These are phyloP conservation scores for Geoglossum glabrum DNA, from an alignment of 495 filamentous ascomycete genomes.

Conservation along the genomic window DNA sequence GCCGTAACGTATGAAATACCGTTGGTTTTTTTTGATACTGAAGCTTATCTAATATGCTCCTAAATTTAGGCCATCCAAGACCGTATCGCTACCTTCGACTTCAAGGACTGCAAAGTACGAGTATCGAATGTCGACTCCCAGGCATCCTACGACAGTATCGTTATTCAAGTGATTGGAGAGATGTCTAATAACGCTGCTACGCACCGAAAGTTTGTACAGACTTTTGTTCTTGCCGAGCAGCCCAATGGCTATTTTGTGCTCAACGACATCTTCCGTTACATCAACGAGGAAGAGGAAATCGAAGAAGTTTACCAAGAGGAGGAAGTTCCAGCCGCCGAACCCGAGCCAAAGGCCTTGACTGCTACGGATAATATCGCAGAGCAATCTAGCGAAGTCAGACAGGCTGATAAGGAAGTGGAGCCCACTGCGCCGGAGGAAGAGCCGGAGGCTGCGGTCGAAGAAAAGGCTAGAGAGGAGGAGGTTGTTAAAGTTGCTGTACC, in stretches of 20 bases:
- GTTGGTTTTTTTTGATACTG: not conserved
- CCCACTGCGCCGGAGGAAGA: slow-evolving; percentile 17
- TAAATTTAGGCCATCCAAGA: slow-evolving; percentile 64
- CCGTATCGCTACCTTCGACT: slow-evolving; percentile 75
- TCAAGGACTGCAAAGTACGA: slow-evolving; percentile 95
- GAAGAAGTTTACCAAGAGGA: slow-evolving; percentile 23
- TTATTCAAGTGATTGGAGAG: slow-evolving; percentile 94
- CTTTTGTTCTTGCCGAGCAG: slow-evolving; percentile 93
- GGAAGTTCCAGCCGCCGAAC: slow-evolving; percentile 17
- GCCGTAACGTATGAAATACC: slow-evolving; percentile 43
- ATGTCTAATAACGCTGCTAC: slow-evolving; percentile 82
- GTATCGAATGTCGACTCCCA: slow-evolving; percentile 96
- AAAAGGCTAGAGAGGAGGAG: slow-evolving; percentile 1
- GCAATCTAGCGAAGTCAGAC: slow-evolving; percentile 29
- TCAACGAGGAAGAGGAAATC: slow-evolving; percentile 39
- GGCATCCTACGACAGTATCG: slow-evolving; percentile 73
- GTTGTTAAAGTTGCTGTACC: not conserved
- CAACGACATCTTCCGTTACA: slow-evolving; percentile 91
- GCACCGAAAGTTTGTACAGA: slow-evolving; percentile 89
- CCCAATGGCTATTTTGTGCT: slow-evolving; percentile 94
- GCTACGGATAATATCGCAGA: slow-evolving; percentile 15
- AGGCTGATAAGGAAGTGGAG: slow-evolving; percentile 31
- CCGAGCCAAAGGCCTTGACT: slow-evolving; percentile 16
- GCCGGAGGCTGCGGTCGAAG: slow-evolving; percentile 9
- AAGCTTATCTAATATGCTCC: not conserved